These are phyloP conservation scores for Perilla frutescens DNA, from an alignment of 257 asterid species.

Conservation along the genomic window DNA sequence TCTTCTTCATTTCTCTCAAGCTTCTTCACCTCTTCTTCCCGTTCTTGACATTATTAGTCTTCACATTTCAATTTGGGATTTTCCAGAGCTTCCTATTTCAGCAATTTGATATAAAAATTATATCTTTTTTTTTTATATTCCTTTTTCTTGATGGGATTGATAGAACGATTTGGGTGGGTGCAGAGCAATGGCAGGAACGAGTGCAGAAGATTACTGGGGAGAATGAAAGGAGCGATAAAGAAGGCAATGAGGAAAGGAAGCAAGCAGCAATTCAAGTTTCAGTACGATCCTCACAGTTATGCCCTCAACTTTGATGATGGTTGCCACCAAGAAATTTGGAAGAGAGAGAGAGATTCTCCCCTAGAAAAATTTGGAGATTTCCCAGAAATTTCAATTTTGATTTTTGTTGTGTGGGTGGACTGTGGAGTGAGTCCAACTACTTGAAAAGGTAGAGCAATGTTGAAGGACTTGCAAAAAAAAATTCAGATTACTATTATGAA, in stretches of 20 bases:
- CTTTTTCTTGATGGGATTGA: slow-evolving; percentile 37
- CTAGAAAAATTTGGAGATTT: slow-evolving; percentile 19
- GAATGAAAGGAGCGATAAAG: slow-evolving; percentile 57
- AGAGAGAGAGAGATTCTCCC: neutral
- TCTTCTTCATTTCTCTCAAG: neutral
- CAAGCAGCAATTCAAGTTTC: slow-evolving; percentile 49
- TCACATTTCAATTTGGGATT: neutral
- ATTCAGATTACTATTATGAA: neutral
- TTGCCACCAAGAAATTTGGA: neutral
- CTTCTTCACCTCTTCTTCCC: neutral
- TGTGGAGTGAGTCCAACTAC: no score
- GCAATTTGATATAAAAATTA: neutral
- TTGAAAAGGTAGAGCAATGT: neutral
- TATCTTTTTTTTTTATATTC: neutral
- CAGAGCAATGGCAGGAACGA: slow-evolving; percentile 42
- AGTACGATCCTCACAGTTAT: slow-evolving; percentile 72
- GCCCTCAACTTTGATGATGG: slow-evolving; percentile 84
- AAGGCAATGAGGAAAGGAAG: slow-evolving; percentile 45
- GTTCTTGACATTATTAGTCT: neutral
- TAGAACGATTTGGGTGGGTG: slow-evolving; percentile 39
- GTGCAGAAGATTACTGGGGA: slow-evolving; percentile 51
- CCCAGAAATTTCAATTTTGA: slow-evolving; percentile 37
- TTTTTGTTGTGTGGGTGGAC: slow-evolving; percentile 51
- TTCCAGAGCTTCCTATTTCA: slow-evolving; percentile 5
- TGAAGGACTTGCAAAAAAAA: slow-evolving; percentile 8